A percentile compares a stretch with the other conserved stretches of the same genome.
Evolutionary conservation across 441 rosid genomes (phyloP).

Genomic region (Populus hybrid): DNA sequence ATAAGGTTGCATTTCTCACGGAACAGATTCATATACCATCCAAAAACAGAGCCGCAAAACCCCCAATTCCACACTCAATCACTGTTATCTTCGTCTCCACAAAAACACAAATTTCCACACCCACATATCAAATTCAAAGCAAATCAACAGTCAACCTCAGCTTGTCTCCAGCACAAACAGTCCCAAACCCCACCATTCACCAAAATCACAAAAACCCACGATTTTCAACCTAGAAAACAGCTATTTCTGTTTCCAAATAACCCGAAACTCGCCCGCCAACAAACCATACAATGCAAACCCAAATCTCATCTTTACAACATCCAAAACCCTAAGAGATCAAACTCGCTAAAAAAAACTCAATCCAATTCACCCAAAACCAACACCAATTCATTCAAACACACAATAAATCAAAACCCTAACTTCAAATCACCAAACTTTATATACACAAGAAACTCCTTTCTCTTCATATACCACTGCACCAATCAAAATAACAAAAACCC

Average conservation of each 20-base stretch:
- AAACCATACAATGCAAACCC: constrained; percentile 54
- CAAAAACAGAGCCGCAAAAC: constrained; percentile 29
- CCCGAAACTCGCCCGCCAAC: constrained; percentile 39
- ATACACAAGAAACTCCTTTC: constrained; percentile 33
- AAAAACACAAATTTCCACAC: constrained; percentile 32
- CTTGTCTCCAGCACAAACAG: constrained; percentile 16
- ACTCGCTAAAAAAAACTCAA: constrained; percentile 29
- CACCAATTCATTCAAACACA: constrained; percentile 25
- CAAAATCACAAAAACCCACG: constrained; percentile 17
- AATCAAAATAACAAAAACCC: constrained; percentile 18
- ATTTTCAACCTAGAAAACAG: constrained; percentile 12
- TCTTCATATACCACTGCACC: constrained; percentile 37
- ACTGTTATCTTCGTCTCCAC: constrained; percentile 30
- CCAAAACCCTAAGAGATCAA: constrained; percentile 66
- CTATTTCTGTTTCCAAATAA: constrained; percentile 46
- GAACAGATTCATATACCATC: constrained; percentile 47
- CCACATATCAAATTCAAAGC: constrained; percentile 32
- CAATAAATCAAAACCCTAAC: constrained; percentile 54
- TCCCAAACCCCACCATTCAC: constrained; percentile 18
- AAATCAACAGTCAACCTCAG: constrained; percentile 33
- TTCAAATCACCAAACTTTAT: constrained; percentile 38
- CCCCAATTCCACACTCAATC: constrained; percentile 20
- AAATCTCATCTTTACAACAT: constrained; percentile 49
- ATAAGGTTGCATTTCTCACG: constrained; percentile 73
- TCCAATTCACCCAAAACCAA: constrained; percentile 33